Evolutionary conservation across 352 stramenopile species (phyloP).

Genomic region (Globisporangium echinulatum): DNA sequence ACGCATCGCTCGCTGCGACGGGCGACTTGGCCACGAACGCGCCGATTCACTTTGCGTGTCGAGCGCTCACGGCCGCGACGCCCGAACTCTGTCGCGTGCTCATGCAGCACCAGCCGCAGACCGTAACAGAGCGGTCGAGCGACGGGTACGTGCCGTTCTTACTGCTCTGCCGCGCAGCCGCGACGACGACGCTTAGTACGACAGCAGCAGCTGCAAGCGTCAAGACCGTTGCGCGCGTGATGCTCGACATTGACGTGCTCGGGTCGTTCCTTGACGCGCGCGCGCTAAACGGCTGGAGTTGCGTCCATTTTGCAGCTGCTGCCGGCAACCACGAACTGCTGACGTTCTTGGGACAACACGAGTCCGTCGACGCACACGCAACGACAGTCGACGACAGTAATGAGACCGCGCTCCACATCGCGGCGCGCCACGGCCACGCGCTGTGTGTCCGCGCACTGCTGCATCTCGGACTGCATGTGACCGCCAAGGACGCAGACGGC

Average conservation of each 20-base stretch:
- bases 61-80: constrained; percentile 35
- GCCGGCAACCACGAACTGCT: constrained; percentile 50
- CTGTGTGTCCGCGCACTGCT: constrained; percentile 37
- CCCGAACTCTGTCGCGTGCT: constrained; percentile 40
- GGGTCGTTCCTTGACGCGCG: constrained; percentile 37
- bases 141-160: constrained; percentile 34
- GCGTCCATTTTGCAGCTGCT: constrained; percentile 43
- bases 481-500: constrained; percentile 34
- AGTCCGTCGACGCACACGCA: constrained; percentile 31
- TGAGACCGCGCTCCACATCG: constrained; percentile 59
- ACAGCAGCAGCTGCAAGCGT: constrained; percentile 16
- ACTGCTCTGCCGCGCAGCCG: constrained; percentile 37
- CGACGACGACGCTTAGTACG: background rate
- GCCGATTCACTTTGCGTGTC: constrained; percentile 63
- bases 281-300: constrained; percentile 35
- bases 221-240: constrained; percentile 32
- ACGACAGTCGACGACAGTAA: constrained; percentile 20
- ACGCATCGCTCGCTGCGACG: constrained; percentile 29
- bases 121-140: constrained; percentile 30
- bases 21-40: constrained; percentile 38
- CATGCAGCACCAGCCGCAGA: constrained; percentile 28
- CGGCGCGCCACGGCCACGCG: constrained; percentile 23
- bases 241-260: constrained; percentile 59
- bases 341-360: constrained; percentile 21
- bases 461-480: constrained; percentile 23